These are phyloP conservation scores for Kwoniella pini DNA, from an alignment of 768 basidiomycete species.

Conservation along the genomic window DNA sequence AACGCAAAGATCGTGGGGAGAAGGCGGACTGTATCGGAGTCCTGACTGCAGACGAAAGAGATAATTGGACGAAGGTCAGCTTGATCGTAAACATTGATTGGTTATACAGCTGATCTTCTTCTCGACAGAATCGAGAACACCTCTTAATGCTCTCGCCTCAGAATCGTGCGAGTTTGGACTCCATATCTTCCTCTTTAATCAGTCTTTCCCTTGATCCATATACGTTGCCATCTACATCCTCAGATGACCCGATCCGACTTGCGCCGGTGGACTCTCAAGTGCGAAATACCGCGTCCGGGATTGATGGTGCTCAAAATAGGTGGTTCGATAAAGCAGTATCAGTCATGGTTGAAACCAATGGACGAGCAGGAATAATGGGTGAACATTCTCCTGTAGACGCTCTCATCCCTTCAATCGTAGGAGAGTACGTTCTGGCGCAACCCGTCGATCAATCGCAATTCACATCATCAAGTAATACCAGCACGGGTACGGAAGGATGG, in stretches of 20 bases:
- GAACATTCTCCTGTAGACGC: slow-evolving; percentile 92
- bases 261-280: slow-evolving; percentile 71
- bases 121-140: slow-evolving; percentile 67
- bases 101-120: not conserved
- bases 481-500: slow-evolving; percentile 57
- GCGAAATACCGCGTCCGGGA: slow-evolving; percentile 67
- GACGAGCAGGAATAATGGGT: slow-evolving; percentile 80
- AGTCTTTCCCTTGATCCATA: slow-evolving; percentile 78
- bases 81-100: slow-evolving; percentile 7
- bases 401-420: slow-evolving; percentile 79
- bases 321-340: slow-evolving; percentile 89
- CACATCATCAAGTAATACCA: not conserved
- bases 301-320: slow-evolving; percentile 68
- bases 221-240: slow-evolving; percentile 57
- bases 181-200: slow-evolving; percentile 74
- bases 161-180: slow-evolving; percentile 65
- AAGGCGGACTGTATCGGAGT: slow-evolving; percentile 66
- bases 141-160: slow-evolving; percentile 67
- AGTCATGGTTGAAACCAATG: slow-evolving; percentile 78
- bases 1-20: slow-evolving; percentile 61
- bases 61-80: slow-evolving; percentile 75
- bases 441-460: slow-evolving; percentile 61
- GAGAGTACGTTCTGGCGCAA: slow-evolving; percentile 76
- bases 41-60: slow-evolving; percentile 76
- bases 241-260: slow-evolving; percentile 41